These are phyloP conservation scores for Aspergillus thermomutatus DNA, from an alignment of 2,329 filamentous ascomycete genomes.

Conservation along the genomic window DNA sequence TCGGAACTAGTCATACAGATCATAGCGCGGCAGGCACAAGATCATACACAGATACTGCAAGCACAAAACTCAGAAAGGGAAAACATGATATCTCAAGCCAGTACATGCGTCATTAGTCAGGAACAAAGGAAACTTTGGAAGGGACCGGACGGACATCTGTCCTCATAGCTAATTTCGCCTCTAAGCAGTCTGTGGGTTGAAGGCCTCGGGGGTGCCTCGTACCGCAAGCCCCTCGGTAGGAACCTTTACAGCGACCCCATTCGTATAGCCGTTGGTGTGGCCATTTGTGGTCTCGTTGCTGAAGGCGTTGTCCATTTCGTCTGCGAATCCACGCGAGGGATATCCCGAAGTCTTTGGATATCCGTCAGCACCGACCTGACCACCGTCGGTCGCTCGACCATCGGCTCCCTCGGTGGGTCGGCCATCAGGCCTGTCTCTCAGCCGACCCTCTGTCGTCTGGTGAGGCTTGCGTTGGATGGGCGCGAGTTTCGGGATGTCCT, in stretches of 20 bases:
- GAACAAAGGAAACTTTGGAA: background rate
- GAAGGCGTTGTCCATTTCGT: constrained; percentile 33
- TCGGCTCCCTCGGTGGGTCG: background rate
- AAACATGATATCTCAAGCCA: constrained; percentile 1
- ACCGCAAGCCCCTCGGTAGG: constrained; percentile 6
- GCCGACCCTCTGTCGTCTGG: constrained; percentile 32
- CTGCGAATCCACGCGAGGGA: constrained; percentile 28
- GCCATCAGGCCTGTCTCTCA: constrained; percentile 10
- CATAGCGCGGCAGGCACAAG: background rate
- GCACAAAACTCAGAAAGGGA: background rate
- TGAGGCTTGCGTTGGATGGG: constrained; percentile 60
- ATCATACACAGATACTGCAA: background rate
- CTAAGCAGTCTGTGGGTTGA: constrained; percentile 23
- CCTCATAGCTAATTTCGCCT: background rate
- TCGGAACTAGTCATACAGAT: background rate
- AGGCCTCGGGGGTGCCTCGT: constrained; percentile 14
- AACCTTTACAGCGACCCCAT: background rate
- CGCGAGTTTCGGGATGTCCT: constrained; percentile 61
- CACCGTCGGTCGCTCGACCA: constrained; percentile 1
- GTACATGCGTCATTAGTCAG: background rate
- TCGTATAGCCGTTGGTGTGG: background rate
- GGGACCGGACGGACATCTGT: background rate
- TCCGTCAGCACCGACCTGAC: constrained; percentile 12
- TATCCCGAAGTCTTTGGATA: constrained; percentile 11
- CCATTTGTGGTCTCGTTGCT: constrained; percentile 9